Percentiles rank a stretch among this genome's conserved stretches.
Evolutionary conservation across 352 stramenopile species (phyloP).

Genomic region (Pythium sukuiense): DNA sequence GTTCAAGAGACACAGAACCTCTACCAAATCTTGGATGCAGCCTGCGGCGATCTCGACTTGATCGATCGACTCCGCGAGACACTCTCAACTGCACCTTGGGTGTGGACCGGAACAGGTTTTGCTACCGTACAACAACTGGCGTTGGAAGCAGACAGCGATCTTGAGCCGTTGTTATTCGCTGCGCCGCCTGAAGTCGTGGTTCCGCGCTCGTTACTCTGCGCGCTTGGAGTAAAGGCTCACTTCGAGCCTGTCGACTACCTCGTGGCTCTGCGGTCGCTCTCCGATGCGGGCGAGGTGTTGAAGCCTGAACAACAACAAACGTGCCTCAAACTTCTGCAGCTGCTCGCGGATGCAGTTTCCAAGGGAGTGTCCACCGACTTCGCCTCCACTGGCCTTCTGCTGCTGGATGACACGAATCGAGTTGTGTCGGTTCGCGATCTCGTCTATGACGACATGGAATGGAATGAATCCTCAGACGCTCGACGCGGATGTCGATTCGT

Average conservation of each 20-base stretch:
- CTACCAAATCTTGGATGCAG: constrained; percentile 56
- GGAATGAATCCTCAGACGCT: constrained; percentile 60
- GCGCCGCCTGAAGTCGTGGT: constrained; percentile 62
- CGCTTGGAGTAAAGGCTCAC: constrained; percentile 49
- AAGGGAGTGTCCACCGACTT: background rate
- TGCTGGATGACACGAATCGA: constrained; percentile 19
- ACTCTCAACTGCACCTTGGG: constrained; percentile 49
- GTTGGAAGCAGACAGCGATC: constrained; percentile 34
- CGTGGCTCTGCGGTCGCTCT: constrained; percentile 46
- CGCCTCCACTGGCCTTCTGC: constrained; percentile 20
- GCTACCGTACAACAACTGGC: constrained; percentile 53
- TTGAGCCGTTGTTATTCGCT: constrained; percentile 64
- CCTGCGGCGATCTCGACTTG: constrained; percentile 33
- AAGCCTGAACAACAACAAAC: constrained; percentile 1
- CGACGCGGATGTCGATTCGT: constrained; percentile 57
- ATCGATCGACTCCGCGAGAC: constrained; percentile 22
- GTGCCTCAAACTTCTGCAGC: constrained; percentile 52
- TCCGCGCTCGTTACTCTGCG: constrained; percentile 51
- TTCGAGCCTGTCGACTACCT: constrained; percentile 63
- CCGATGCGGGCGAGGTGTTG: constrained; percentile 29
- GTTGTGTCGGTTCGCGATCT: constrained; percentile 35
- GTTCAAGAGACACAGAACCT: constrained; percentile 53
- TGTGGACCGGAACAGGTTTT: constrained; percentile 74
- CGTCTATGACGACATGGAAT: constrained; percentile 78
- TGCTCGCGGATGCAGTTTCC: constrained; percentile 28